Evolutionary conservation across 2,329 filamentous ascomycete species (phyloP), one percentile per base, ranked within the genome.

Genomic region (Elsinoe arachidis): DNA sequence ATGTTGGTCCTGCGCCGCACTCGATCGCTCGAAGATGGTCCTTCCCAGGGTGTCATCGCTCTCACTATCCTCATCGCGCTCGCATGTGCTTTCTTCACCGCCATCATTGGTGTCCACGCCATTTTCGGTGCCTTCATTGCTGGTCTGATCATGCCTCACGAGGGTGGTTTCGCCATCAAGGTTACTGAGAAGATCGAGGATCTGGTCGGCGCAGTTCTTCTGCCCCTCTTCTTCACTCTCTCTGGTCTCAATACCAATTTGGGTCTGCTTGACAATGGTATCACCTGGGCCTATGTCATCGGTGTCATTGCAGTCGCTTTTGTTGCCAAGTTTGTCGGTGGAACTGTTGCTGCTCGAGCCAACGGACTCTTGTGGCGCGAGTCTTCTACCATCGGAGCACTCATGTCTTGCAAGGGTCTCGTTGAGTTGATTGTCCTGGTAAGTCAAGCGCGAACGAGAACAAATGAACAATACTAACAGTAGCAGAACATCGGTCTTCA

Each of bases 331-430:
- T 87, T 97, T 54, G 76, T 85, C 11, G 92, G 91, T 41, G 90
- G 89, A 15, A 85, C 89, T 0, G 59, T 95, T 1, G 90, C 91
- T 6, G 90, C 92, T 0, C 81, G 83, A 35, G 67, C 83, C 2
- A 88, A 83, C 64, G 90, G 87, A 23, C 76, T 96, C 53, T 80
- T 95, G 1, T 97, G 92, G 92, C 82, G 91, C 59, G 92, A 97
- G 70, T 91, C 87, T 58, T 81, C 95, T 33, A 83, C 89, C 1
- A 93, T 97, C 63, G 92, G 92, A 12, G 83, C 86, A 14, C 73
- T 96, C 65, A 97, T 97, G 92, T 95, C 89, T 72, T 97, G 92
- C 72, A 97, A 97, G 71, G 92, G 92, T 65, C 78, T 97, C 9
- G 91, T 96, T 0, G 91, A 96, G 70, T 76, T 97, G 55, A 96